Evolutionary conservation across 495 filamentous ascomycete genomes (phyloP), one percentile per base, ranked within the genome.

Genomic region (Penicillium simplicissimum): DNA sequence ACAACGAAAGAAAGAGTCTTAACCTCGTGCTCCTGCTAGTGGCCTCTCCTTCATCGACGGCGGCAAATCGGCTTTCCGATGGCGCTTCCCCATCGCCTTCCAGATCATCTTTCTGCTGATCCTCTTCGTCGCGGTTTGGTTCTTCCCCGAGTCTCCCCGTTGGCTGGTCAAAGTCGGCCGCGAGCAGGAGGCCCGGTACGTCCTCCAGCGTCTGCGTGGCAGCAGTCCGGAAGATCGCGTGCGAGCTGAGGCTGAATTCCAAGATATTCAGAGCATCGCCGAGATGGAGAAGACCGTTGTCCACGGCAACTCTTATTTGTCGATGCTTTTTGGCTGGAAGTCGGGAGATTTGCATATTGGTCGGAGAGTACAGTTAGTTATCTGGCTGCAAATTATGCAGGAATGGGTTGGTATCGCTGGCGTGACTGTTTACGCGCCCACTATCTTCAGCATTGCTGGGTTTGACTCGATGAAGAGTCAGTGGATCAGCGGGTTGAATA

Each of bases 381-480:
- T 90, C 45, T 90, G 87, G 87, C 71, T 90, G 10, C 85, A 90
- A 72, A 88, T 91, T 47, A 83, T 90, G 73, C 87, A 89, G 63
- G 87, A 89, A 67, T 90, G 87, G 87, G 81, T 87, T 63, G 88
- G 88, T 21, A 90, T 90, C 68, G 87, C 87, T 0, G 87, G 87
- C 52, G 83, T 90, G 19, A 90, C 88, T 2, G 82, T 90, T 38
- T 90, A 82, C 63, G 83, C 82, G 34, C 85, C 86, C 8, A 87
- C 85, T 0, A 89, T 91, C 47, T 90, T 90, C 74, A 78, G 81
- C 42, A 85, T 86, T 61, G 87, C 88, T 10, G 87, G 87, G 14
- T 85, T 89, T 55, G 75, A 78, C 55, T 75, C 85, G 13, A 70
- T 67, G 42, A 85, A 89, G 64, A 82, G 80, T 38, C 84, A 85